phyloP scores from a whole-genome alignment of 768 basidiomycete species.

The Phaeolepiota aurea region DNA sequence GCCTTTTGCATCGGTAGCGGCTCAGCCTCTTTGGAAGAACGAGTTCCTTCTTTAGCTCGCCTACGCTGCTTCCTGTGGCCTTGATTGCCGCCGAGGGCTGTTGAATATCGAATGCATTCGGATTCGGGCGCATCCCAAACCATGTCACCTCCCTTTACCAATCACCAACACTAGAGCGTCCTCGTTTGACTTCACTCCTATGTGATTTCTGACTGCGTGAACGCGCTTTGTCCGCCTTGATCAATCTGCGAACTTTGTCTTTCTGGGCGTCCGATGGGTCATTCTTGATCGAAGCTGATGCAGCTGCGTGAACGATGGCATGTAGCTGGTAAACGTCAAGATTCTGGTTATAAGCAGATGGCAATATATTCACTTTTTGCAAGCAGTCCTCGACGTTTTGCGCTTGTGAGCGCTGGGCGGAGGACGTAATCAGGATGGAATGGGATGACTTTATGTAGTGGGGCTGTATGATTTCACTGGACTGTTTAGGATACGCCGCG shows the following conservation, averaged over 20 bases:
- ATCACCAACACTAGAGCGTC: conserved; percentile 9
- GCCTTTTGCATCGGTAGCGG: too few relatives aligned
- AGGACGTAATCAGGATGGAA: conserved; percentile 64
- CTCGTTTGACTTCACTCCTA: conserved; percentile 42
- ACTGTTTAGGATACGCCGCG: background rate
- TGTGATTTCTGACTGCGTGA: conserved; percentile 43
- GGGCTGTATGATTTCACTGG: conserved; percentile 30
- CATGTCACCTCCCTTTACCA: too few relatives aligned
- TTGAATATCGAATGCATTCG: conserved; percentile 58
- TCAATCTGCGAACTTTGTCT: conserved; percentile 39
- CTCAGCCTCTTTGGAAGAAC: conserved; percentile 67
- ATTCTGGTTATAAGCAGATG: background rate
- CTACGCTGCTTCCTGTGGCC: conserved; percentile 52
- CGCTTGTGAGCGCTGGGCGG: conserved; percentile 64
- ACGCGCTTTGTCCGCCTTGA: conserved; percentile 37
- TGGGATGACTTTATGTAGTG: conserved; percentile 61
- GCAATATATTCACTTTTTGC: conserved; percentile 37
- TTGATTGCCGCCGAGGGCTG: conserved; percentile 70
- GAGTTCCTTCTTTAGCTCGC: conserved; percentile 64
- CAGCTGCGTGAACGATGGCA: conserved; percentile 35
- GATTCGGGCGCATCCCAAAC: conserved; percentile 48
- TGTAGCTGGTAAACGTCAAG: conserved; percentile 59
- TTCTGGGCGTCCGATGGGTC: conserved; percentile 49
- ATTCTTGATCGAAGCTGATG: conserved; percentile 37
- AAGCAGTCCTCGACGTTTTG: conserved; percentile 71